Base-by-base conservation (phyloP, 2,329 filamentous ascomycete species). In the Cercospora sp. region DNA sequence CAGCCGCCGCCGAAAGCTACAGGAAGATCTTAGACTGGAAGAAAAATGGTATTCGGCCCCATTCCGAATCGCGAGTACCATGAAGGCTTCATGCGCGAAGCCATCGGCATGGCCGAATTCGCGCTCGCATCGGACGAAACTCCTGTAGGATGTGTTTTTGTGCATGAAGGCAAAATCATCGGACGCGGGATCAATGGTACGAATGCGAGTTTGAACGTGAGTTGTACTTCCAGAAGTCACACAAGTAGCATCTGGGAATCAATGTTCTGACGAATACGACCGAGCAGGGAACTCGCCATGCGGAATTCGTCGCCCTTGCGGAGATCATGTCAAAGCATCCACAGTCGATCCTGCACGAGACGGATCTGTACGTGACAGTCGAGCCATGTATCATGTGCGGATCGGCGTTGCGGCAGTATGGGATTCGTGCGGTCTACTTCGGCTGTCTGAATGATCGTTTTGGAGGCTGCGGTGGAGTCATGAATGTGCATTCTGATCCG, bases 301-400 rank as follows among this genome's bases (percentile, higher is more conserved):
- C 95, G 55, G 95, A 99, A 79, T 96, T 98, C 77, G 90, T 98
- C 81, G 95, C 94, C 59, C 85, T 99, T 63, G 84, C 87, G 66
- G 81, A 87, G 70, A 87, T 91, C 72, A 82, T 91, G 57, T 81
- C 85, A 23, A 85, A 84, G 63, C 86, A 95, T 72, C 86, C 90
- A 63, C 86, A 87, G 36, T 86, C 85, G 12, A 87, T 94, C 70
- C 84, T 98, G 73, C 84, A 83, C 45, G 87, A 94, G 71, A 91
- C 89, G 9, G 89, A 91, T 76, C 87, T 99, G 62, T 99, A 99
- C 80, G 95, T 99, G 60, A 99, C 95, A 0, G 94, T 99, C 64
- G 96, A 99, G 81, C 95, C 95, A 4, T 99, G 95, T 79, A 93
- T 99, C 82, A 99, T 99, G 95, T 99, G 95, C 78, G 95, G 95